Percentiles rank a stretch among this genome's conserved stretches.
These are phyloP conservation scores for Austroboletus rostrupii DNA, from an alignment of 1,284 basidiomycete genomes.

Conservation along the genomic window DNA sequence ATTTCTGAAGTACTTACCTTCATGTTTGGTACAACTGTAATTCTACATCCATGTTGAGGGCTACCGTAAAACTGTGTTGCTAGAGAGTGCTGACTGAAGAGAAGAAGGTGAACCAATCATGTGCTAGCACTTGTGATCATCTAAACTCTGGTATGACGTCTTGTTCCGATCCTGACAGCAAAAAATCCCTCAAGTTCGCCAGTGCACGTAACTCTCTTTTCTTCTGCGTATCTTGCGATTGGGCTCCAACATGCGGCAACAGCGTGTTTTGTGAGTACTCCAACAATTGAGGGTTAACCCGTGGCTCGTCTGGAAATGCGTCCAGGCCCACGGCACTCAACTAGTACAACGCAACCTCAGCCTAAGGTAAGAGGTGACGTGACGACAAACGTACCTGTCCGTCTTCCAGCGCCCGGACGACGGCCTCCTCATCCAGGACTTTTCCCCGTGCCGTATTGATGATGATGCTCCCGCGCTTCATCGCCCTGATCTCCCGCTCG, in stretches of 20 bases:
- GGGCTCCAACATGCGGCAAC: constrained; percentile 91
- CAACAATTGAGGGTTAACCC: constrained; percentile 77
- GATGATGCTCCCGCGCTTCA: constrained; percentile 80
- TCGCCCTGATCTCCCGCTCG: constrained; percentile 70
- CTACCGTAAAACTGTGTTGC: no score
- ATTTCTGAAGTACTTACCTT: no score
- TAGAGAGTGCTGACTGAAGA: no score
- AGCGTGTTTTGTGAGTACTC: constrained; percentile 79
- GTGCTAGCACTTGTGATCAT: no score
- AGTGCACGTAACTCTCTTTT: constrained; percentile 81
- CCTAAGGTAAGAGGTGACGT: neutral
- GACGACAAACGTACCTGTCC: constrained; percentile 61
- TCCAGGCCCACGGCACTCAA: constrained; percentile 83
- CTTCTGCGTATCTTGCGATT: constrained; percentile 76
- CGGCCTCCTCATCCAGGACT: constrained; percentile 82
- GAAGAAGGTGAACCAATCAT: no score
- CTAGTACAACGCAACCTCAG: constrained; percentile 34
- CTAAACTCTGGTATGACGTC: constrained; percentile 63
- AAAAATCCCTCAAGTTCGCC: constrained; percentile 67
- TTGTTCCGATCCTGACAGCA: constrained; percentile 56
- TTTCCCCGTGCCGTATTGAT: constrained; percentile 91
- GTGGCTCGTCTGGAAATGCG: constrained; percentile 86
- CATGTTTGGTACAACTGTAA: no score
- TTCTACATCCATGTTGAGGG: no score
- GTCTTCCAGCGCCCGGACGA: constrained; percentile 80